Evolutionary conservation across 163 green algal genomes (phyloP).

Genomic region (Chlorella variabilis): DNA sequence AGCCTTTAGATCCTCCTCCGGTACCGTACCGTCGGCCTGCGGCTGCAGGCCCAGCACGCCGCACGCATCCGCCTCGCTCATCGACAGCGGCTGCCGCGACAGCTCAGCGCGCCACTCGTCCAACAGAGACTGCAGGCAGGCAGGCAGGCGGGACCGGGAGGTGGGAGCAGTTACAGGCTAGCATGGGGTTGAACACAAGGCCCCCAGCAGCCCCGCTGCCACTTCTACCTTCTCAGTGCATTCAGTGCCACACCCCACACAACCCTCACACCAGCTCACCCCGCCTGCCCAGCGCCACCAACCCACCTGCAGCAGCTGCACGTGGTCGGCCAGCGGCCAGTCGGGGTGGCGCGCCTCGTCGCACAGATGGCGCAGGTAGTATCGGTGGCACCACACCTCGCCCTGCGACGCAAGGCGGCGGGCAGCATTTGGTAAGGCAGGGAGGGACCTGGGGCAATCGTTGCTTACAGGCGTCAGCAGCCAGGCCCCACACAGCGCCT

Average conservation of each 20-base stretch:
- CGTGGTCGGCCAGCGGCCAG: constrained; percentile 88
- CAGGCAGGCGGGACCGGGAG: neutral
- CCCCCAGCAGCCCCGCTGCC: too few relatives aligned
- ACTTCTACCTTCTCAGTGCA: too few relatives aligned
- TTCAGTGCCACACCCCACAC: too few relatives aligned
- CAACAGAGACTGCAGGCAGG: constrained; percentile 72
- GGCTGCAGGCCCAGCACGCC: constrained; percentile 74
- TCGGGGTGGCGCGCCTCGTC: constrained; percentile 78
- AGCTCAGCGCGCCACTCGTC: constrained; percentile 88
- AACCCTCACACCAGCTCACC: neutral
- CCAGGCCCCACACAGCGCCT: too few relatives aligned
- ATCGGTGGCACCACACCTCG: constrained; percentile 84
- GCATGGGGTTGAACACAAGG: neutral
- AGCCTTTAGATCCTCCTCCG: constrained; percentile 83
- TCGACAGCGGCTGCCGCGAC: constrained; percentile 76
- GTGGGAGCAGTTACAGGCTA: neutral
- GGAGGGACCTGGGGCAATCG: neutral
- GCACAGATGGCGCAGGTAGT: constrained; percentile 92
- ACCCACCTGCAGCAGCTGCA: constrained; percentile 90
- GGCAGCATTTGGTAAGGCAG: neutral
- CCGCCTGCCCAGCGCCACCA: neutral
- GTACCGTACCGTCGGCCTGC: constrained; percentile 42
- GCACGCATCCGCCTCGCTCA: constrained; percentile 82
- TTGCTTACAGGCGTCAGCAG: too few relatives aligned
- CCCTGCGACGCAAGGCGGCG: constrained; percentile 24